phyloP scores from a whole-genome alignment of 23 red algal species.

The Chondrus crispus region DNA sequence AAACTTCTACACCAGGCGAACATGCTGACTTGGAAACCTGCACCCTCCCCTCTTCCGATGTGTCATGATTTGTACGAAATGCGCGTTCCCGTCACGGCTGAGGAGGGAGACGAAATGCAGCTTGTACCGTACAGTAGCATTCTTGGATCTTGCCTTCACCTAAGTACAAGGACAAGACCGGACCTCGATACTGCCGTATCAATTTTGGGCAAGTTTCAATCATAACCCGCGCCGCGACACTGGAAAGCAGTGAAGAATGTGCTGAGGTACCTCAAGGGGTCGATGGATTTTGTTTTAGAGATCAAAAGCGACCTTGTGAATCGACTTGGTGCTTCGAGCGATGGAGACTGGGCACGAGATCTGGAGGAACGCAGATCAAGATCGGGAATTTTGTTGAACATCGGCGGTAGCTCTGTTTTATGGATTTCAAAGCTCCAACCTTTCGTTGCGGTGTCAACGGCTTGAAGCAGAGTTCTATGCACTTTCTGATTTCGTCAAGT shows the following conservation, averaged over 20 bases:
- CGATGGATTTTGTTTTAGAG: not conserved
- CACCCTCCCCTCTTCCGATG: not conserved
- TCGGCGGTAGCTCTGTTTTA: not conserved
- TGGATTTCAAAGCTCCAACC: not conserved
- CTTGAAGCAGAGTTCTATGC: constrained; percentile 25
- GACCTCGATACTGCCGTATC: constrained; percentile 43
- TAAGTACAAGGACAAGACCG: constrained; percentile 2
- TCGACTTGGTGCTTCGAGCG: not conserved
- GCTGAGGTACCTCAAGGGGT: constrained; percentile 15
- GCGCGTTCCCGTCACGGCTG: not conserved
- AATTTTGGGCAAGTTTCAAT: constrained; percentile 16
- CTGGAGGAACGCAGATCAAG: not conserved
- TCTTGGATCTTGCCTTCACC: constrained; percentile 7
- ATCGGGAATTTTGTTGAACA: not conserved
- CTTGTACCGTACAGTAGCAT: not conserved
- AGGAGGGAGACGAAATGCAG: not conserved
- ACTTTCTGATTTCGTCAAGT: not conserved
- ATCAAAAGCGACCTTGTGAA: not conserved
- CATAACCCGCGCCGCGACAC: not conserved
- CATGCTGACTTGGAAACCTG: not conserved
- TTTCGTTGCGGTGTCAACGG: not conserved
- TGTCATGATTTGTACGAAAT: not conserved
- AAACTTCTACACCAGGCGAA: not conserved
- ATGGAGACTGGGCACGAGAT: constrained; percentile 17
- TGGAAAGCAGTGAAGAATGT: constrained; percentile 39